Evolutionary conservation across 2,329 filamentous ascomycete genomes (phyloP).

Genomic region (Fusarium compactum): DNA sequence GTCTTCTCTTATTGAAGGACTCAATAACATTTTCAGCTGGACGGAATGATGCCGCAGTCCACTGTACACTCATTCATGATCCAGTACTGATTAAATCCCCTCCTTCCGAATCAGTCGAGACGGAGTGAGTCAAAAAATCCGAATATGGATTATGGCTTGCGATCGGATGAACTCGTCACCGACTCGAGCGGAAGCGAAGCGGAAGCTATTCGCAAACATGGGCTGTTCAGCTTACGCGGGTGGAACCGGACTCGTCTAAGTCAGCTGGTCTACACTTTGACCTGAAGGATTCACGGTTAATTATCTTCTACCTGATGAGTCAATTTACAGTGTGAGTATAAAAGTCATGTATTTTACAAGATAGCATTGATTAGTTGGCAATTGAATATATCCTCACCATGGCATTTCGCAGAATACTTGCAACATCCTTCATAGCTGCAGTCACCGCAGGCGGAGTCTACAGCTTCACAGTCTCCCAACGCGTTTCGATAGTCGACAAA

Average conservation of each 20-base stretch:
- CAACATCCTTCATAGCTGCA: slow-evolving; percentile 22
- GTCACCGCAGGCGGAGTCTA: slow-evolving; percentile 33
- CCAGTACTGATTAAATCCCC: not conserved
- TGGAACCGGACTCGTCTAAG: slow-evolving; percentile 1
- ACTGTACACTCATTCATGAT: not conserved
- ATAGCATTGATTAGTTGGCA: not conserved
- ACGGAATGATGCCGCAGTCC: not conserved
- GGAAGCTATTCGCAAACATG: not conserved
- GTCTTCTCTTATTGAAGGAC: not conserved
- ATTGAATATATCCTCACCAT: slow-evolving; percentile 7
- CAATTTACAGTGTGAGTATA: not conserved
- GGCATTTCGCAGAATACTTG: slow-evolving; percentile 29
- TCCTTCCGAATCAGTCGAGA: not conserved
- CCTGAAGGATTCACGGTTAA: not conserved
- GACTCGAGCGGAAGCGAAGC: not conserved
- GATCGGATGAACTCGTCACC: not conserved
- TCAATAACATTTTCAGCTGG: not conserved
- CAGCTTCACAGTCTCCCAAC: slow-evolving; percentile 30
- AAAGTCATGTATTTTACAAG: not conserved
- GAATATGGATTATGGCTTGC: not conserved
- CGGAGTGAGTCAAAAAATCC: not conserved
- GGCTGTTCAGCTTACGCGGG: not conserved
- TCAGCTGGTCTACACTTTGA: slow-evolving; percentile 1
- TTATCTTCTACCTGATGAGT: not conserved
- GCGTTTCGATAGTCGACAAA: slow-evolving; percentile 18